Base-by-base conservation (phyloP, 805 yeast genomes). In the Yarrowia sp. region DNA sequence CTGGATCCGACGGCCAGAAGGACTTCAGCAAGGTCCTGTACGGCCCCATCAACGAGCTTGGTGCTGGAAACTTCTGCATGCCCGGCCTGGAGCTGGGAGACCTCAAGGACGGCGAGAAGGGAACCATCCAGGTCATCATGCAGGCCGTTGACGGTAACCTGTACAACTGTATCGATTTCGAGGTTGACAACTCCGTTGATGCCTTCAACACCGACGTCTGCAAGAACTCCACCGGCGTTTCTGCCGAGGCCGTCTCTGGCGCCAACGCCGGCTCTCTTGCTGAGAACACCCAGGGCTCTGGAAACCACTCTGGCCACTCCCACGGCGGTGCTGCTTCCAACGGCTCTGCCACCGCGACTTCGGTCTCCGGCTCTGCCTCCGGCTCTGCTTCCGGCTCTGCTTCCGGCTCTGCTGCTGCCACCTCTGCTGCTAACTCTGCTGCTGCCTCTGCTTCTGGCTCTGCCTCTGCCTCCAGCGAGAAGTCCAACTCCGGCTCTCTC, bases 91-190 rank as follows among this genome's bases (percentile, higher is more conserved):
- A 52, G 13, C 33, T 70, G 39, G 42, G 38, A 9, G 50, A 53
- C n/a, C 66, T 70, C 24, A 30, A 67, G 30, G 65, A 70, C 50
- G 73, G 73, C 36, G 43, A 69, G 34, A 71, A 72, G 53, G 74
- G 72, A 38, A 74, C 76, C 60, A 67, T 74, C 43, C 76, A 74
- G 71, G 72, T 74, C 58, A 70, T 68, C 64, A 68, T 67, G 68
- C 46, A 47, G 56, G 69, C 74, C 19, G 73, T 69, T 33, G 76
- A 74, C 47, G 76, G 76, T 9, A 68, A 72, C 49, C 72, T 74
- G 34, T 74, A 73, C 72, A 74, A 74, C 55, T 74, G 76, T 49
- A 72, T 75, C 24, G 76, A 74, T 46, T 67, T 74, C 50, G 55
- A 69, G 33, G 47, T 74, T 24, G 63, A 70, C 38, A 38, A 52